Evolutionary conservation across 805 yeast species (phyloP), one percentile per base, ranked within the genome.

Genomic region (Saccharomycopsis sp.): DNA sequence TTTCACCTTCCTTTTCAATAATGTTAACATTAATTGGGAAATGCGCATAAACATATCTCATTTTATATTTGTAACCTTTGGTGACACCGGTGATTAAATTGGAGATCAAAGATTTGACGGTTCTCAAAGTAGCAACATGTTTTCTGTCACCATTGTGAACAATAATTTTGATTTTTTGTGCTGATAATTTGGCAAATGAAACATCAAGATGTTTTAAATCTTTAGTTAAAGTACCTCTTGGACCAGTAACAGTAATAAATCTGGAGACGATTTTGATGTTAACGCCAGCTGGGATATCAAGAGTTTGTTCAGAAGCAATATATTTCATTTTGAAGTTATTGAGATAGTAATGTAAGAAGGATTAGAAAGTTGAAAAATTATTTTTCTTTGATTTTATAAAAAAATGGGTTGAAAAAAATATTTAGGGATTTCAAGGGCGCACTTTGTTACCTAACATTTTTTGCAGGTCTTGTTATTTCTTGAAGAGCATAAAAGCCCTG

Each of bases 1-100:
- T 69, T 40, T 64, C 58, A 56, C 83, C 85, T 46, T 89, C 89
- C 60, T 74, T 72, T 54, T 83, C 85, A 64, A 83, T 65, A 56
- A 87, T 68, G 76, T 88, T 89, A 57, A 92, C 96, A 73, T 92
- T 92, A 73, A 94, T 92, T 69, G 98, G 99, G 95, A 92, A 92
- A 85, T 92, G 98, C 80, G 98, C 99, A 67, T 89, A 94, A 53
- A 92, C 98, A 70, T 86, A 88, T 79, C 97, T 87, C 96, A 92
- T 82, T 84, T 92, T 92, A 92, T 92, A 92, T 74, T 84, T 79
- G 94, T 72, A 89, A 71, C 97, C 98, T 76, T 79, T 79, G 67
- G 98, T 92, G 66, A 92, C 98, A 83, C 99, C 99, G 56, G 83
- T 84, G 72, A 92, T 69, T 79, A 92, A 70, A 84, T 92, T 92